Evolutionary conservation across 441 rosid genomes (phyloP).

Genomic region (Caryocar brasiliense): DNA sequence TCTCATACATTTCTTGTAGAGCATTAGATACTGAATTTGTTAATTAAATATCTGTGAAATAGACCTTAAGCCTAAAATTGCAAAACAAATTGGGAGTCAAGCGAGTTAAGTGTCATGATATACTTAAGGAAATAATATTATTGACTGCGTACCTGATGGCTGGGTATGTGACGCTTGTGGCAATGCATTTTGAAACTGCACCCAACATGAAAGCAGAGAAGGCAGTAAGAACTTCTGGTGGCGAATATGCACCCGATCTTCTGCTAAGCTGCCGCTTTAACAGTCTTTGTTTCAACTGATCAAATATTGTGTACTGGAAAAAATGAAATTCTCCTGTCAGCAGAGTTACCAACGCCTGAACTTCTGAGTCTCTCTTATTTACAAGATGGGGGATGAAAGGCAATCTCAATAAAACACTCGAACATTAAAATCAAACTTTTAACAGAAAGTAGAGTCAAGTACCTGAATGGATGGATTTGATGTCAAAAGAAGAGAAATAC

Average conservation of each 20-base stretch:
- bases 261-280: conserved; percentile 27
- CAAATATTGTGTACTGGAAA: conserved; percentile 78
- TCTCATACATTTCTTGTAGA: background rate
- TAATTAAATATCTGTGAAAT: background rate
- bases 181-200: conserved; percentile 76
- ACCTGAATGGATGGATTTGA: conserved; percentile 86
- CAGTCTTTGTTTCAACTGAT: conserved; percentile 75
- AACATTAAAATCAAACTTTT: too few relatives aligned
- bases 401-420: too few relatives aligned
- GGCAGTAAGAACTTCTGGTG: conserved; percentile 63
- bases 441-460: background rate
- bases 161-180: conserved; percentile 78
- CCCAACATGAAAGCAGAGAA: conserved; percentile 68
- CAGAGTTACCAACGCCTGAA: background rate
- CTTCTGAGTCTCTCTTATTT: background rate
- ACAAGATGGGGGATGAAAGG: too few relatives aligned
- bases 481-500: conserved; percentile 76
- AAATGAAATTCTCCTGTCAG: conserved; percentile 8
- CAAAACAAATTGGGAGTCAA: background rate
- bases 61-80: too few relatives aligned
- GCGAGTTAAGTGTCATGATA: background rate
- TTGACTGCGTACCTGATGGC: conserved; percentile 57
- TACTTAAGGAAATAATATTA: background rate
- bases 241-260: conserved; percentile 25
- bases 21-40: background rate